Base-by-base conservation (phyloP, 2,329 filamentous ascomycete species). In the Conoideocrella luteorostrata region DNA sequence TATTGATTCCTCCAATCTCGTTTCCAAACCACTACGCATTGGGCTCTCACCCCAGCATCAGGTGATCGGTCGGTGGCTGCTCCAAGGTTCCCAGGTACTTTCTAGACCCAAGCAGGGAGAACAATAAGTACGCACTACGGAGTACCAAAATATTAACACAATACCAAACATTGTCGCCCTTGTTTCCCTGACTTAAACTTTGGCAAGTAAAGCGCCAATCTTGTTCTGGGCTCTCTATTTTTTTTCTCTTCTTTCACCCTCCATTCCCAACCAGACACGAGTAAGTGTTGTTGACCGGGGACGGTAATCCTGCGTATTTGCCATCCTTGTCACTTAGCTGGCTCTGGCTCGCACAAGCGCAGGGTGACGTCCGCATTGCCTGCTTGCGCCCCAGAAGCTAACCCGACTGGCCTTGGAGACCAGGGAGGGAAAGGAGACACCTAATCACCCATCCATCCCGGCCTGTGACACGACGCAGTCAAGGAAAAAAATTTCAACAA, bases 321-420 rank as follows among this genome's bases (percentile, higher is more conserved):
- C 33, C 21, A 41, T 32, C 43, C 43, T 30, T 30, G 43, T 30
- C 35, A 18, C 21, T 4, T 30, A n/a, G n/a, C n/a, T n/a, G n/a
- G n/a, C n/a, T n/a, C n/a, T n/a, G n/a, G n/a, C n/a, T 41, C 24
- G 43, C 43, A 30, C 43, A 41, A 45, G 10, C 7, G 26, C 38
- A 32, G 30, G 30, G 23, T 17, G 38, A 36, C 32, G 37, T 30
- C 36, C 24, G 36, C 29, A 20, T 40, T 18, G 32, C 28, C 21
- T n/a, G n/a, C n/a, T n/a, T n/a, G n/a, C n/a, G n/a, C n/a, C 22
- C 42, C 41, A 28, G 24, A 37, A 43, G 26, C 17, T 17, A 21
- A 43, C 24, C 41, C 20, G 34, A n/a, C n/a, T n/a, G 34, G n/a
- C 17, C 37, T 15, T 17, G 10, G n/a, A 37, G 10, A 7, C 12